Conservation (phyloP, 495 filamentous ascomycete species). For the Tetracladium marchalianum region DNA sequence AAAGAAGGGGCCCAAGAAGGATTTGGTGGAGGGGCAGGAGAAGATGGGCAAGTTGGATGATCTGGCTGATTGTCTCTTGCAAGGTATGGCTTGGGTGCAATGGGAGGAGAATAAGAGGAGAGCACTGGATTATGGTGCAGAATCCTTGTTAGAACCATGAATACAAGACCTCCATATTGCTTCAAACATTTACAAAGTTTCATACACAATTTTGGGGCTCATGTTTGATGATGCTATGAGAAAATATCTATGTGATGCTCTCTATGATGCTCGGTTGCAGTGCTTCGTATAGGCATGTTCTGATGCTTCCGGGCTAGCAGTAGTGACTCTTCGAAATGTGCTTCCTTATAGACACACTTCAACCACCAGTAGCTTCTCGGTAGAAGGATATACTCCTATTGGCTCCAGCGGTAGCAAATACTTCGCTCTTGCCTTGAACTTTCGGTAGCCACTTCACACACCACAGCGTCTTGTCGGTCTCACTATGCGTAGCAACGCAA, state of each 20-base stretch:
- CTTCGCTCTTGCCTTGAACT: slow-evolving; percentile 55
- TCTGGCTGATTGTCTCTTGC: slow-evolving; percentile 79
- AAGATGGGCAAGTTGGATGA: slow-evolving; percentile 69
- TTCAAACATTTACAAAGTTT: no score
- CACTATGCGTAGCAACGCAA: slow-evolving; percentile 89
- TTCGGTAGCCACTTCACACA: slow-evolving; percentile 82
- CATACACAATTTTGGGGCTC: no score
- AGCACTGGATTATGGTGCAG: slow-evolving; percentile 11
- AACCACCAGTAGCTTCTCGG: slow-evolving; percentile 77
- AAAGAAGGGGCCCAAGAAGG: slow-evolving; percentile 8
- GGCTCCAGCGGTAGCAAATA: slow-evolving; percentile 78
- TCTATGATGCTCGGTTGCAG: no score
- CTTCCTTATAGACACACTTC: background rate
- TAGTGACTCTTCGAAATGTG: no score
- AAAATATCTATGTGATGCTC: no score
- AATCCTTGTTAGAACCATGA: slow-evolving; percentile 13
- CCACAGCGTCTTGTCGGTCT: slow-evolving; percentile 83
- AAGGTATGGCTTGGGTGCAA: slow-evolving; percentile 75
- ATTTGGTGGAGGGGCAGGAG: slow-evolving; percentile 11
- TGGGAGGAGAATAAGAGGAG: slow-evolving; percentile 64
- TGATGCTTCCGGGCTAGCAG: no score
- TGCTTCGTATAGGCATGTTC: no score
- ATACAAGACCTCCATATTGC: no score
- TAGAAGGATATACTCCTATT: slow-evolving; percentile 79
- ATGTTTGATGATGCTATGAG: no score